Conservation (phyloP, 73 alveolate species). For the Effrenium voratum region DNA sequence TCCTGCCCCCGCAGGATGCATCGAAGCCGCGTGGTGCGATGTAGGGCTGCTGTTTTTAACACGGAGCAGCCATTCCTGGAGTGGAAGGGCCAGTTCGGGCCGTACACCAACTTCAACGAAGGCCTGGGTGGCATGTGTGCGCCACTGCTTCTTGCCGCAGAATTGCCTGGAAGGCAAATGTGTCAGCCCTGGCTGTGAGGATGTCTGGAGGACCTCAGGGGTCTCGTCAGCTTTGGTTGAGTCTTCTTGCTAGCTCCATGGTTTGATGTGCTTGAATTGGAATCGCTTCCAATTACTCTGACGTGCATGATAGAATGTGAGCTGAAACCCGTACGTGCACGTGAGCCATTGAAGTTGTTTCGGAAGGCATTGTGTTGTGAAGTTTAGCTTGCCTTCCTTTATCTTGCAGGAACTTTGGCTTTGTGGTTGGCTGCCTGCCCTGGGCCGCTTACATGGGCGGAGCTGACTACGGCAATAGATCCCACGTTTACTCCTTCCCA, state of each 20-base stretch:
- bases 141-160: too few species aligned
- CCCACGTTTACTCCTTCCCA: conserved; percentile 12
- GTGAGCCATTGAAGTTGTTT: too few species aligned
- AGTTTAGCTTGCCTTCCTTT: too few species aligned
- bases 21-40: not conserved
- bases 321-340: too few species aligned
- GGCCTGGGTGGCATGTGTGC: too few species aligned
- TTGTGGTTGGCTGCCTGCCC: conserved; percentile 4
- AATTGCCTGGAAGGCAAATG: not conserved
- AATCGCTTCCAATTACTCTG: too few species aligned
- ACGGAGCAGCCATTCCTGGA: conserved; percentile 14
- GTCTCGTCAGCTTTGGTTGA: too few species aligned
- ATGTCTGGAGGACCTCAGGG: too few species aligned
- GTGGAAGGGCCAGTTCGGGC: conserved; percentile 31
- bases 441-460: conserved; percentile 47
- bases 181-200: conserved; percentile 8
- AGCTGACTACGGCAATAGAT: not conserved
- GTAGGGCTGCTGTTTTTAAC: conserved; percentile 6
- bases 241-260: too few species aligned
- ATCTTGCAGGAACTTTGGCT: not conserved
- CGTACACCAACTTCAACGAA: not conserved
- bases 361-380: too few species aligned
- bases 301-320: too few species aligned
- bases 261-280: too few species aligned
- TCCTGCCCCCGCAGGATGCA: conserved; percentile 9